phyloP scores from a whole-genome alignment of 352 stramenopile species.

The Phytopythium delawarense region DNA sequence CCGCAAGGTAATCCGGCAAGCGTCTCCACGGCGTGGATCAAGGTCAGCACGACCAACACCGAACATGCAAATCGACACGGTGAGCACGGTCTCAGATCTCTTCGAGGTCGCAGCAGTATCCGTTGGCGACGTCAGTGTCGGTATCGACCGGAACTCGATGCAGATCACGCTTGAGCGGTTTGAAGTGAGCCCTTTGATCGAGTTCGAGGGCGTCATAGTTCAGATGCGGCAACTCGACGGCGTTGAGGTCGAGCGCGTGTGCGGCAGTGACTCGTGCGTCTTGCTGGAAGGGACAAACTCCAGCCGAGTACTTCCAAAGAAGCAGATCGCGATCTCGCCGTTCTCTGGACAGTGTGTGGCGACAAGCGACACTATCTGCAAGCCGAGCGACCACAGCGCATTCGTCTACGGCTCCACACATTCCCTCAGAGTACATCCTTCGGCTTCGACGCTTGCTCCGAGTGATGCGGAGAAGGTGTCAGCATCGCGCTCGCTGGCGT shows the following conservation, averaged over 20 bases:
- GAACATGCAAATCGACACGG: not conserved
- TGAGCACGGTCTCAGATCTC: not conserved
- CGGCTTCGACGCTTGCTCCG: not conserved
- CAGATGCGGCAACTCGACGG: constrained; percentile 17
- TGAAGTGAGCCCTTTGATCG: constrained; percentile 21
- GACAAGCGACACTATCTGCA: constrained; percentile 5
- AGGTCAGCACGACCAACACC: not conserved
- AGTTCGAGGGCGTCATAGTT: constrained; percentile 23
- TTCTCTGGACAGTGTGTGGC: constrained; percentile 15
- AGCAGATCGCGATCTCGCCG: constrained; percentile 26
- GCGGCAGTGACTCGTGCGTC: constrained; percentile 17
- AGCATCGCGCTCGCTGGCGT: constrained; percentile 9
- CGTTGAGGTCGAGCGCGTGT: constrained; percentile 11
- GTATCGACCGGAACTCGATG: not conserved
- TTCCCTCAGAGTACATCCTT: not conserved
- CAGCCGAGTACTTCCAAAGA: constrained; percentile 14
- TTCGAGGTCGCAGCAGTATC: not conserved
- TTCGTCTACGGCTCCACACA: constrained; percentile 37
- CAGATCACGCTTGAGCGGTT: constrained; percentile 21
- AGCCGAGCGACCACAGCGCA: constrained; percentile 8
- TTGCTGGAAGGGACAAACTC: constrained; percentile 12
- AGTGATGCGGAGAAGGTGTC: not conserved
- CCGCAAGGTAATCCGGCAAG: constrained; percentile 9
- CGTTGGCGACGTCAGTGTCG: not conserved
- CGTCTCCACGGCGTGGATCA: constrained; percentile 4